phyloP scores from a whole-genome alignment of 805 yeast genomes.

The Ogataea haglerorum region DNA sequence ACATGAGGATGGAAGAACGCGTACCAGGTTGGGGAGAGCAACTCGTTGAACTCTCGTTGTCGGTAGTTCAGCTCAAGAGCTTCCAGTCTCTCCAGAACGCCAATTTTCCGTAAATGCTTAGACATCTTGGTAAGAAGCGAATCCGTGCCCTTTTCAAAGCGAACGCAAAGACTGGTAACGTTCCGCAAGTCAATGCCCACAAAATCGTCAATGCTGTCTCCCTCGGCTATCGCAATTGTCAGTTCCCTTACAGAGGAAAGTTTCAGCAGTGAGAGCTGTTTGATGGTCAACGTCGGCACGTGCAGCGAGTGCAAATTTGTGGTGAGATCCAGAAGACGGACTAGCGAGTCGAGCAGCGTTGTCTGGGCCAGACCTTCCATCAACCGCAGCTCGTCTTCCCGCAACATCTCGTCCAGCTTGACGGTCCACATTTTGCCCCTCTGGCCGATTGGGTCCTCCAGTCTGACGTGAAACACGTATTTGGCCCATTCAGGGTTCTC shows the following conservation, averaged over 20 bases:
- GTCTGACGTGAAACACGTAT: slow-evolving; percentile 12
- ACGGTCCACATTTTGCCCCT: slow-evolving; percentile 4
- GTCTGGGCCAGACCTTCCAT: not conserved
- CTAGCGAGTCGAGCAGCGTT: slow-evolving; percentile 17
- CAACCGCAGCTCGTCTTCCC: slow-evolving; percentile 2
- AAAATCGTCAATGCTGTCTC: slow-evolving; percentile 4
- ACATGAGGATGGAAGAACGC: slow-evolving; percentile 22
- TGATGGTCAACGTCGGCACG: slow-evolving; percentile 8
- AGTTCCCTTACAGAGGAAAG: slow-evolving; percentile 5
- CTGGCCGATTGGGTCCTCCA: slow-evolving; percentile 15
- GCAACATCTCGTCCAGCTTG: slow-evolving; percentile 2
- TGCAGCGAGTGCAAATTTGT: slow-evolving; percentile 16
- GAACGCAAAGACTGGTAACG: slow-evolving; percentile 12
- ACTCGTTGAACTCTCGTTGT: slow-evolving; percentile 25
- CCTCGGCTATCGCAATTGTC: slow-evolving; percentile 7
- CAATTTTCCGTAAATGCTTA: slow-evolving; percentile 2
- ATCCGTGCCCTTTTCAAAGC: slow-evolving; percentile 24
- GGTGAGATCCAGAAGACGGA: slow-evolving; percentile 12
- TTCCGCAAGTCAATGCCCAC: slow-evolving; percentile 6
- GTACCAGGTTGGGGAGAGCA: slow-evolving; percentile 25
- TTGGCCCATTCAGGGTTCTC: slow-evolving; percentile 9
- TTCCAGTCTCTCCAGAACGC: slow-evolving; percentile 10
- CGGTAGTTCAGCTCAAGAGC: slow-evolving; percentile 19
- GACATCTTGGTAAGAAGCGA: slow-evolving; percentile 12
- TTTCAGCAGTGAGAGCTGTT: slow-evolving; percentile 1